These are phyloP conservation scores for Areca catechu DNA, from an alignment of 176 grass and related monocot genomes.

Conservation along the genomic window DNA sequence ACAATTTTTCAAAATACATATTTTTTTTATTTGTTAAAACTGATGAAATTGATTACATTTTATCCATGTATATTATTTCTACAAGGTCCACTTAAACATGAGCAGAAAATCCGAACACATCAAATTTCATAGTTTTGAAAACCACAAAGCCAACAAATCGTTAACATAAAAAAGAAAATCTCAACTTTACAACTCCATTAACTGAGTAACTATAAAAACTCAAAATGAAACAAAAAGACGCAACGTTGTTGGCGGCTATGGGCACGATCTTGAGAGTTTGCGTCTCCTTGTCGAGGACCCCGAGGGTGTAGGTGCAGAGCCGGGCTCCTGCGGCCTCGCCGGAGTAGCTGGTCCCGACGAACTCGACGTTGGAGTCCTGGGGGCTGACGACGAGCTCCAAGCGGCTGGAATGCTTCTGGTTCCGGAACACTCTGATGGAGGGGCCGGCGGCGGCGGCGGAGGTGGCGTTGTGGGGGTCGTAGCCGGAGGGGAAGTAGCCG, in stretches of 20 bases:
- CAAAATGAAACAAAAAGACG: not conserved
- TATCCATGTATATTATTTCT: no score
- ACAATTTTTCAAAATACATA: no score
- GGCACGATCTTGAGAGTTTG: conserved; percentile 73
- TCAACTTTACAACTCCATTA: no score
- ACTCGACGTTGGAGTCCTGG: conserved; percentile 33
- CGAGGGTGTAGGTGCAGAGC: conserved; percentile 62
- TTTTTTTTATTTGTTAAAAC: no score
- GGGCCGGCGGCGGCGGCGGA: not conserved
- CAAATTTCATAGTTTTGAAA: no score
- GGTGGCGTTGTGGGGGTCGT: conserved; percentile 23
- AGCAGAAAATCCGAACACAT: no score
- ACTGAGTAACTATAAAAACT: not conserved
- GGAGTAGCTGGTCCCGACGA: conserved; percentile 62
- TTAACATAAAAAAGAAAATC: no score
- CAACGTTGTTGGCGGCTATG: conserved; percentile 63
- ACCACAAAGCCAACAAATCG: no score
- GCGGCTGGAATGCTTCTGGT: conserved; percentile 29
- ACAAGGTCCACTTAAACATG: no score
- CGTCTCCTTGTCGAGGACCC: conserved; percentile 69
- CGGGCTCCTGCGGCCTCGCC: conserved; percentile 60
- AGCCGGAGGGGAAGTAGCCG: conserved; percentile 82
- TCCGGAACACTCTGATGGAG: conserved; percentile 29
- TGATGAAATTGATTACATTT: no score
- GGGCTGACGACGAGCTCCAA: conserved; percentile 58